These are phyloP conservation scores for Leptodontidium sp. DNA, from an alignment of 2,329 filamentous ascomycete species.

Conservation along the genomic window DNA sequence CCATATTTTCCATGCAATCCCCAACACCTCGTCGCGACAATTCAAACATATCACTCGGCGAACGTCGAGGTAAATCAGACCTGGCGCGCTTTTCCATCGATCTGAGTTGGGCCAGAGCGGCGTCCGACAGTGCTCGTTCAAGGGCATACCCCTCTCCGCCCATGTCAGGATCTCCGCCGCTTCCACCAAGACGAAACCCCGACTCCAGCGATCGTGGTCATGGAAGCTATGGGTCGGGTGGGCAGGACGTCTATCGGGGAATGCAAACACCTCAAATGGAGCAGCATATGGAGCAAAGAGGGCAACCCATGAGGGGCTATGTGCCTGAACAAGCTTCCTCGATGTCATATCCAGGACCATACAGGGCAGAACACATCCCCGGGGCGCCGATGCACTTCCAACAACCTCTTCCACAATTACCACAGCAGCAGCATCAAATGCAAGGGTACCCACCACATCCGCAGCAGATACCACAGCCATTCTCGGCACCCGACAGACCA, in stretches of 20 bases:
- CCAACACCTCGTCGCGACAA: slow-evolving; percentile 54
- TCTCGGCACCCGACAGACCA: slow-evolving; percentile 44
- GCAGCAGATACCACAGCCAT: slow-evolving; percentile 38
- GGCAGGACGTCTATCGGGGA: slow-evolving; percentile 61
- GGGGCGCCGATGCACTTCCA: slow-evolving; percentile 34
- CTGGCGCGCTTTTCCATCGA: slow-evolving; percentile 63
- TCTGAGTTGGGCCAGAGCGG: slow-evolving; percentile 63
- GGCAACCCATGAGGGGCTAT: slow-evolving; percentile 49
- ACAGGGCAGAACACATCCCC: slow-evolving; percentile 40
- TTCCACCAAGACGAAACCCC: slow-evolving; percentile 65
- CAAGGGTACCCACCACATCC: slow-evolving; percentile 36
- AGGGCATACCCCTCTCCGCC: slow-evolving; percentile 75
- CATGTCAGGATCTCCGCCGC: slow-evolving; percentile 75
- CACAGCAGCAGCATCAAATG: slow-evolving; percentile 38
- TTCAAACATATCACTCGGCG: slow-evolving; percentile 57
- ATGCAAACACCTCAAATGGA: slow-evolving; percentile 42
- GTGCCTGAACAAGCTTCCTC: slow-evolving; percentile 46
- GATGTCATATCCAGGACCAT: slow-evolving; percentile 37
- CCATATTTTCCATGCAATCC: slow-evolving; percentile 61
- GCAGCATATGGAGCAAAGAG: slow-evolving; percentile 39
- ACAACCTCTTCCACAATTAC: slow-evolving; percentile 35
- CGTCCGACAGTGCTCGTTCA: slow-evolving; percentile 62
- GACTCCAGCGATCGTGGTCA: slow-evolving; percentile 64
- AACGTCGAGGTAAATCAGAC: slow-evolving; percentile 65
- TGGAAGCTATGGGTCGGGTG: slow-evolving; percentile 53